Conservation (phyloP, 345 rosid species). For the Camelina neglecta region DNA sequence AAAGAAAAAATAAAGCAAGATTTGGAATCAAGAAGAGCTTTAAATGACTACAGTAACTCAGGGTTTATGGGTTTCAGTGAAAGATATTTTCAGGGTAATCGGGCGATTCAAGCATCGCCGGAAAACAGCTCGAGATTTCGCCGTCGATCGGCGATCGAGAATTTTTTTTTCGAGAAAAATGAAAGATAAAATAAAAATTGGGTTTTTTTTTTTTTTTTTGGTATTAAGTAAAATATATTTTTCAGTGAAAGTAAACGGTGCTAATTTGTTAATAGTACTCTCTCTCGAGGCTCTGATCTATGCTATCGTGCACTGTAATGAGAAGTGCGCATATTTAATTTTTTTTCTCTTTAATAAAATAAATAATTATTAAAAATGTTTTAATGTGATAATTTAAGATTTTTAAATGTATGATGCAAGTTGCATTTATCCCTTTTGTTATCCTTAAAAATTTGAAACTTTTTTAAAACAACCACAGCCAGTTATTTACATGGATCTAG, state of each 20-base stretch:
- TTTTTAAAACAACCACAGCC: neutral
- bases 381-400: slow-evolving; percentile 16
- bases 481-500: slow-evolving; percentile 6
- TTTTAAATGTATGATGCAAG: slow-evolving; percentile 19
- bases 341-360: neutral
- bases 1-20: neutral
- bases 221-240: slow-evolving; percentile 34
- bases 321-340: slow-evolving; percentile 33
- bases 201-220: slow-evolving; percentile 9
- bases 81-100: neutral
- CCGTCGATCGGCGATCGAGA: slow-evolving; percentile 41
- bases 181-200: slow-evolving; percentile 20
- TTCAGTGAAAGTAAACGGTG: slow-evolving; percentile 47
- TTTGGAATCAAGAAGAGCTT: neutral
- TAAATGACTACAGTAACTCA: slow-evolving; percentile 23
- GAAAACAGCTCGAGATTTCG: slow-evolving; percentile 35
- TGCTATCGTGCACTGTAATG: slow-evolving; percentile 45
- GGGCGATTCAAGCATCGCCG: slow-evolving; percentile 40
- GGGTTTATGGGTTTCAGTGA: slow-evolving; percentile 36
- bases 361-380: neutral
- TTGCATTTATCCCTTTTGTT: slow-evolving; percentile 23
- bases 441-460: neutral
- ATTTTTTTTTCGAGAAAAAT: slow-evolving; percentile 22
- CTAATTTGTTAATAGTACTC: slow-evolving; percentile 39
- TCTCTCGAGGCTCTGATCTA: neutral